Evolutionary conservation across 179 eudicot genomes (phyloP), one percentile per base, ranked within the genome.

Genomic region (Corrigiola litoralis): DNA sequence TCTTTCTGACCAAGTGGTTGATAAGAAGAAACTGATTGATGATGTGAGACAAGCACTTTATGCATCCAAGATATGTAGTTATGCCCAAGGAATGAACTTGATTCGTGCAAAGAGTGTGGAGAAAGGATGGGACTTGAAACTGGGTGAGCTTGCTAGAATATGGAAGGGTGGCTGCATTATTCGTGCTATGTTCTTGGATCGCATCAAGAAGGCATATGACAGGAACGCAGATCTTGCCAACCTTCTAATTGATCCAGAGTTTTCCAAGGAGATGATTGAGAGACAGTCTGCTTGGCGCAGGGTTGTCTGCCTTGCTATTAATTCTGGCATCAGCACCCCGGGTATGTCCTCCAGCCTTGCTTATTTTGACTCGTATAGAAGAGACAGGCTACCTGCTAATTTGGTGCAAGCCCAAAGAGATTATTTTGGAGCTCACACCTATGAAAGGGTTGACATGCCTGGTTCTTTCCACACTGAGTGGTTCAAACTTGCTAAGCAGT

Each of bases 151-250:
- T 33, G 97, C 97, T 75, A 81, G 97, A 65, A 90, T 90, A 58
- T 90, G 97, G 97, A 90, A 90, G 78, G 97, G 95, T 0, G 97
- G 97, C 4, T 90, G 97, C 80, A 90, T 90, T 29, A 90, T 90
- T 41, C 86, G 97, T 0, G 97, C 97, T 36, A 80, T 87, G 65
- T 90, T 90, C 69, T 82, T 90, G 83, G 97, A 90, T 69, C 85
- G 97, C 52, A 90, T 90, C 63, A 90, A 90, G 86, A 61, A 87
- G 75, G 97, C 97, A 4, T 90, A 90, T 50, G 97, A 87, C 79
- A 81, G 95, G 65, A 87, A 85, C 29, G 44, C 92, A 0, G 80
- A 82, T 16, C 89, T 90, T 34, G 85, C 97, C 14, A 90, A 84
- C 78, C 89, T 90, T 41, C 84, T 90, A 10, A 82, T 88, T 55